Conservation (phyloP, 345 rosid genomes). For the Barbarea vulgaris region DNA sequence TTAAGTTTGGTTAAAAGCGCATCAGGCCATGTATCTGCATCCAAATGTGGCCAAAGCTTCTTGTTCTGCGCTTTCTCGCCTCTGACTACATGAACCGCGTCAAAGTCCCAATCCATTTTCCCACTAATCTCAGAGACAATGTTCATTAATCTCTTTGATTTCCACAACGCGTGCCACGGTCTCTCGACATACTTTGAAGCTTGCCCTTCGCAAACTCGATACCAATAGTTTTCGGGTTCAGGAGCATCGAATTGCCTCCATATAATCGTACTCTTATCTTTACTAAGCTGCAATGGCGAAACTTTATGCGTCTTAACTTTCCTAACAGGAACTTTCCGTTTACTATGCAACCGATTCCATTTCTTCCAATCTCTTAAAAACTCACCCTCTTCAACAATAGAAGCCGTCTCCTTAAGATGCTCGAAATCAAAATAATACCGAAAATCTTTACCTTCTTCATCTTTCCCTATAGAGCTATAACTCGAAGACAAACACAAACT, state of each 20-base stretch:
- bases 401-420: constrained; percentile 81
- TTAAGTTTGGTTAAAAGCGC: constrained; percentile 61
- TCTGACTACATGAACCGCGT: constrained; percentile 85
- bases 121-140: constrained; percentile 83
- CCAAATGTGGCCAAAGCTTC: constrained; percentile 87
- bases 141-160: constrained; percentile 94
- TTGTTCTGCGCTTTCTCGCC: constrained; percentile 88
- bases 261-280: constrained; percentile 73
- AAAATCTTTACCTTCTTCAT: constrained; percentile 90
- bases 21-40: constrained; percentile 84
- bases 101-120: constrained; percentile 95
- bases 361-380: constrained; percentile 80
- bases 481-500: constrained; percentile 70
- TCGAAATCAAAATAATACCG: constrained; percentile 87
- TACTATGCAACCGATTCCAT: constrained; percentile 75
- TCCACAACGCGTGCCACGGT: constrained; percentile 90
- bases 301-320: constrained; percentile 69
- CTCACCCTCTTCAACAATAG: constrained; percentile 80
- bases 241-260: constrained; percentile 91
- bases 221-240: constrained; percentile 93
- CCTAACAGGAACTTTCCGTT: constrained; percentile 69
- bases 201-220: constrained; percentile 89
- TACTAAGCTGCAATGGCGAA: constrained; percentile 72
- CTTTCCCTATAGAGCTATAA: constrained; percentile 66
- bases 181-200: constrained; percentile 71